These are phyloP conservation scores for Mortierella sp. DNA, from an alignment of 371 early-diverging fungal species.

Conservation along the genomic window DNA sequence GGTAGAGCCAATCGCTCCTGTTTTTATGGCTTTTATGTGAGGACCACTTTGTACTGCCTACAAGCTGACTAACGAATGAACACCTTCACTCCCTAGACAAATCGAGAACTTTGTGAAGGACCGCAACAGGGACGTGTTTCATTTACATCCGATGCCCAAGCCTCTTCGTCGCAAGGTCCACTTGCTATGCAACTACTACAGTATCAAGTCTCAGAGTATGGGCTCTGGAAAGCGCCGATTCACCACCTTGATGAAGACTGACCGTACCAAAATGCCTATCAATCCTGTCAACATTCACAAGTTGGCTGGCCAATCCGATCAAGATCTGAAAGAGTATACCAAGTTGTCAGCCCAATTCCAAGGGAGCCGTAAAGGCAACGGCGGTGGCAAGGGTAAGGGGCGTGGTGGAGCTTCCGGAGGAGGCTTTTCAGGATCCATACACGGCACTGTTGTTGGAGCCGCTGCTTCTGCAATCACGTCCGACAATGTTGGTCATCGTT, in stretches of 20 bases:
- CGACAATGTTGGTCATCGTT: conserved; percentile 81
- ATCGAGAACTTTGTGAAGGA: conserved; percentile 50
- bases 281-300: conserved; percentile 62
- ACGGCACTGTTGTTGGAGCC: conserved; percentile 77
- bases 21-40: background rate
- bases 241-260: conserved; percentile 61
- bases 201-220: conserved; percentile 60
- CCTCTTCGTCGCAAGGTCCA: conserved; percentile 62
- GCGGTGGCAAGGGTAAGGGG: conserved; percentile 21
- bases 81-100: conserved; percentile 6
- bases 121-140: conserved; percentile 29
- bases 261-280: conserved; percentile 59
- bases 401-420: conserved; percentile 18
- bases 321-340: conserved; percentile 37
- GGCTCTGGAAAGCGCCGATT: conserved; percentile 59
- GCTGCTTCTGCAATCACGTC: conserved; percentile 70
- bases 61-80: too few relatives aligned
- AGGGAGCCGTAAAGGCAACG: conserved; percentile 28
- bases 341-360: conserved; percentile 27
- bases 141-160: conserved; percentile 67
- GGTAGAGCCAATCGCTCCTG: conserved; percentile 7
- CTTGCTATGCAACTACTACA: conserved; percentile 61
- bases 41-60: too few relatives aligned
- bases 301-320: conserved; percentile 51
- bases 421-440: conserved; percentile 29